phyloP scores from a whole-genome alignment of 176 grass and related monocot genomes.

The Raddia guianensis region DNA sequence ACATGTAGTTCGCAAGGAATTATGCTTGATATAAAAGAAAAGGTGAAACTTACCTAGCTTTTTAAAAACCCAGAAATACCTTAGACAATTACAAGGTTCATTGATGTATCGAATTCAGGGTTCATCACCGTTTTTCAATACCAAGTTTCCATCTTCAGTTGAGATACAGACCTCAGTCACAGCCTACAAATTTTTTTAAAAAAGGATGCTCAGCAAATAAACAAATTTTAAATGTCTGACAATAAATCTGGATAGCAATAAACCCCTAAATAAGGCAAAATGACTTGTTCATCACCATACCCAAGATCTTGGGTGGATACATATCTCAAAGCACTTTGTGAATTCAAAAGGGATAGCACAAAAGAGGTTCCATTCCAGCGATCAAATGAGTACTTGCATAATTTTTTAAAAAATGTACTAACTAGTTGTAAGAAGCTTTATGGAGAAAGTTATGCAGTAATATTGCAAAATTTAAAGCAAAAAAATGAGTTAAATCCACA shows the following conservation, averaged over 20 bases:
- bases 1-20: not conserved
- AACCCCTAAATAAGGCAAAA: not conserved
- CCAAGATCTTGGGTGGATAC: not conserved
- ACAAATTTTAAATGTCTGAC: not conserved
- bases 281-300: not conserved
- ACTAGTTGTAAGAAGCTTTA: not conserved
- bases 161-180: constrained; percentile 50
- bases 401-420: constrained; percentile 11
- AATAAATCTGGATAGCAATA: not conserved
- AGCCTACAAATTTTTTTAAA: constrained; percentile 20
- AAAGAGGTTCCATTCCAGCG: not conserved
- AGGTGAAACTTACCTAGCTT: constrained; percentile 22
- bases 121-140: constrained; percentile 63
- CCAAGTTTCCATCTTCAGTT: constrained; percentile 47
- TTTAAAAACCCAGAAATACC: constrained; percentile 16
- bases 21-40: not conserved
- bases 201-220: constrained; percentile 11
- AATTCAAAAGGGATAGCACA: not conserved
- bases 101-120: constrained; percentile 28
- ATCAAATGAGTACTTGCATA: not conserved
- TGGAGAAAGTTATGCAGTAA: constrained; percentile 15
- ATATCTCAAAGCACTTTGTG: not conserved
- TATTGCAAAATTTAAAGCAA: constrained; percentile 15
- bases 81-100: constrained; percentile 36
- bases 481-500: constrained; percentile 32